phyloP scores from a whole-genome alignment of 2,329 filamentous ascomycete species.

The Tolypocladium nubicola region DNA sequence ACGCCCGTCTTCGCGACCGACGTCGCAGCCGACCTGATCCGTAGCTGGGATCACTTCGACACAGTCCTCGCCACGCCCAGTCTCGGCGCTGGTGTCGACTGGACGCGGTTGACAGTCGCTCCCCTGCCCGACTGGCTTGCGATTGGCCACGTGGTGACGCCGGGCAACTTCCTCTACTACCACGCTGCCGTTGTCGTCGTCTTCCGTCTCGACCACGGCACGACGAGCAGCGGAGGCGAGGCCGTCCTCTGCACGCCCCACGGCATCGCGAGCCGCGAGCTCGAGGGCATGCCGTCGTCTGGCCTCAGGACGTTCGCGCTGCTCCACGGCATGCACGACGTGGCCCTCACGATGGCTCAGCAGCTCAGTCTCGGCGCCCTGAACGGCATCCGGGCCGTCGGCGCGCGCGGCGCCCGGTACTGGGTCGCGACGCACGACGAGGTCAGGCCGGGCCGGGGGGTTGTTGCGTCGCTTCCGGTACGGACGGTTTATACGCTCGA shows the following conservation, averaged over 20 bases:
- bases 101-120: constrained; percentile 9
- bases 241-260: constrained; percentile 56
- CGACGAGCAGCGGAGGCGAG: constrained; percentile 24
- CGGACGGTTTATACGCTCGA: constrained; percentile 31
- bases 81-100: constrained; percentile 22
- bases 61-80: constrained; percentile 37
- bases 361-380: constrained; percentile 54
- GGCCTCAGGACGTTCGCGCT: constrained; percentile 44
- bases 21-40: constrained; percentile 45
- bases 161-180: constrained; percentile 45
- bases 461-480: constrained; percentile 41
- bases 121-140: constrained; percentile 49
- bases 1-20: constrained; percentile 51
- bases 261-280: constrained; percentile 38
- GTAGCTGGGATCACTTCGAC: constrained; percentile 49
- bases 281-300: constrained; percentile 29
- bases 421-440: constrained; percentile 60
- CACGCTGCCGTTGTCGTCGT: constrained; percentile 51
- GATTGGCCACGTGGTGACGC: constrained; percentile 44
- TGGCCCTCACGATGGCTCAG: constrained; percentile 35
- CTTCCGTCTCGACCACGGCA: constrained; percentile 24
- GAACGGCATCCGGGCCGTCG: constrained; percentile 48
- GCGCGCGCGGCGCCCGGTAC: constrained; percentile 42
- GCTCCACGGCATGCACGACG: constrained; percentile 54
- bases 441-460: constrained; percentile 45